A percentile compares a stretch with the other conserved stretches of the same genome.
These are phyloP conservation scores for Talaromyces borbonicus DNA, from an alignment of 495 filamentous ascomycete species.

Conservation along the genomic window DNA sequence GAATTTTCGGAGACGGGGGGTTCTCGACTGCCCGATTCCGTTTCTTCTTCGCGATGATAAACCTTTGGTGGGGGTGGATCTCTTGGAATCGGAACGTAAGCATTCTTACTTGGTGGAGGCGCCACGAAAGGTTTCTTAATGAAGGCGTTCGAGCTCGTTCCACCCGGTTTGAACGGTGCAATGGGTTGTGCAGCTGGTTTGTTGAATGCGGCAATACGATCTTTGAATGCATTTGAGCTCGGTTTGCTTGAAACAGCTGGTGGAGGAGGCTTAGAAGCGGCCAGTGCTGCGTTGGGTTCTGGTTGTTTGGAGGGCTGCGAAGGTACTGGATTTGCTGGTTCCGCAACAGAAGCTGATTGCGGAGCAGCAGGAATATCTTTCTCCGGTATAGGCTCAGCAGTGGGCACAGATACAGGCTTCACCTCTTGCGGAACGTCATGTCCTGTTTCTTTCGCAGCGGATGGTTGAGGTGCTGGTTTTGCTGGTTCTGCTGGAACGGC, in stretches of 20 bases:
- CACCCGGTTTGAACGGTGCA: constrained; percentile 75
- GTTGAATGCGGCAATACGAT: constrained; percentile 96
- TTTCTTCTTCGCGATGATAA: constrained; percentile 84
- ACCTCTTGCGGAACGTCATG: constrained; percentile 24
- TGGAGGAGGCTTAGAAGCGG: constrained; percentile 35
- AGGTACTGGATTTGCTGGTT: constrained; percentile 8
- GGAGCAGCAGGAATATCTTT: constrained; percentile 31
- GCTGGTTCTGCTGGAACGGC: constrained; percentile 21
- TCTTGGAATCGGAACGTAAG: constrained; percentile 69
- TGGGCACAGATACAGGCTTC: constrained; percentile 22
- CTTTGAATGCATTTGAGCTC: constrained; percentile 64
- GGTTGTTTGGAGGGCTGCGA: constrained; percentile 20
- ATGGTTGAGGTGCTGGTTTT: constrained; percentile 30
- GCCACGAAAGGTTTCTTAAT: constrained; percentile 98
- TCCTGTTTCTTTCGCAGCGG: constrained; percentile 27
- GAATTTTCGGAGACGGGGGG: constrained; percentile 42
- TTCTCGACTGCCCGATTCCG: constrained; percentile 50
- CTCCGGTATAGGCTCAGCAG: background rate
- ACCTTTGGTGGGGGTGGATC: constrained; percentile 59
- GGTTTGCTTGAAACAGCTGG: constrained; percentile 76
- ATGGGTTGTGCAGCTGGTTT: constrained; percentile 76
- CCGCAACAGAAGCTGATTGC: constrained; percentile 20
- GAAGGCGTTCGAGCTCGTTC: constrained; percentile 53
- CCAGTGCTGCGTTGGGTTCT: constrained; percentile 32
- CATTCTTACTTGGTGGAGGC: constrained; percentile 86